A percentile compares a stretch with the other conserved stretches of the same genome.
Conservation (phyloP, 2,329 filamentous ascomycete genomes). For the Sporothrix brasiliensis region DNA sequence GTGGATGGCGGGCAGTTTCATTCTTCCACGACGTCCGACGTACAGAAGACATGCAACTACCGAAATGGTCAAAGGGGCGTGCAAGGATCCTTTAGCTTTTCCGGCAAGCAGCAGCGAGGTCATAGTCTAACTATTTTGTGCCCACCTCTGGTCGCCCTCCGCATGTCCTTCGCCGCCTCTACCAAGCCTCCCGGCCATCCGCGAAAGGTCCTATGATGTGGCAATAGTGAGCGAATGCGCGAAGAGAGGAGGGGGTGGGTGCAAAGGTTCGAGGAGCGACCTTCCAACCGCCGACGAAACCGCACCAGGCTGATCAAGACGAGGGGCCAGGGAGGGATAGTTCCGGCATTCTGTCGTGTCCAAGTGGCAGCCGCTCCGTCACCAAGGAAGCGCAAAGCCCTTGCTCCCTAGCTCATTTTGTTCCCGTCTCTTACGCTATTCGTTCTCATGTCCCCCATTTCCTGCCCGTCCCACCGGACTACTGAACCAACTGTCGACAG, state of each 20-base stretch:
- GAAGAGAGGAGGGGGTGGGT: not conserved
- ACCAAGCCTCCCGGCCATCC: not conserved
- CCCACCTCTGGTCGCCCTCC: not conserved
- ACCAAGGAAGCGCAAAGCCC: slow-evolving; percentile 20
- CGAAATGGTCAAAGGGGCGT: not conserved
- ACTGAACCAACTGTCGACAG: not conserved
- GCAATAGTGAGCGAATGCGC: not conserved
- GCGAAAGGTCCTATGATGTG: slow-evolving; percentile 24
- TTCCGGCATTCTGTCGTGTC: not conserved
- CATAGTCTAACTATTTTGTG: not conserved
- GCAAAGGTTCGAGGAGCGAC: not conserved
- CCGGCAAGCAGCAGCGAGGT: not conserved
- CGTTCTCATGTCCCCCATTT: not conserved
- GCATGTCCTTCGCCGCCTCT: not conserved
- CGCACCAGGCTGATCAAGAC: not conserved
- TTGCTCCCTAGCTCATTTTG: not conserved
- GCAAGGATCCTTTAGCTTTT: too few relatives aligned
- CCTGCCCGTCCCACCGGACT: not conserved
- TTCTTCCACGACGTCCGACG: not conserved
- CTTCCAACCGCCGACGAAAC: not conserved
- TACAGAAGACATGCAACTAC: not conserved
- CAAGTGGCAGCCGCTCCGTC: not conserved
- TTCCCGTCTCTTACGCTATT: not conserved
- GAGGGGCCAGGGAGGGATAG: not conserved
- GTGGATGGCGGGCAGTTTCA: not conserved